Conservation (phyloP, 2,329 filamentous ascomycete genomes). For the Ceratocystis ficicola region DNA sequence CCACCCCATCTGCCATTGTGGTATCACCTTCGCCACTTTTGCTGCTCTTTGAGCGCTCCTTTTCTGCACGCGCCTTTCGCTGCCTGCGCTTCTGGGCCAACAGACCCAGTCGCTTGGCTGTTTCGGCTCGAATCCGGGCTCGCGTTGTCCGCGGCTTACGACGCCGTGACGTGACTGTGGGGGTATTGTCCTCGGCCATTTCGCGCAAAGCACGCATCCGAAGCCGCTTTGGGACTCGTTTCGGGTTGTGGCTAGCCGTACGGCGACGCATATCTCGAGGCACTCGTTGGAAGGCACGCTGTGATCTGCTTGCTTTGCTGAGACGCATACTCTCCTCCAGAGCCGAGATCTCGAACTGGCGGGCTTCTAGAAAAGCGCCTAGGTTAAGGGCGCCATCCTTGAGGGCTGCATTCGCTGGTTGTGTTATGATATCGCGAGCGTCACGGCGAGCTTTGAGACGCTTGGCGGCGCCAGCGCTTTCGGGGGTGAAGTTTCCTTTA, state of each 20-base stretch:
- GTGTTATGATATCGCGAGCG: conserved; percentile 39
- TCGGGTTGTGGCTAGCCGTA: conserved; percentile 91
- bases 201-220: conserved; percentile 55
- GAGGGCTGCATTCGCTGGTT: conserved; percentile 40
- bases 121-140: conserved; percentile 57
- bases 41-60: conserved; percentile 28
- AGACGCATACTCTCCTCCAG: conserved; percentile 70
- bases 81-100: conserved; percentile 45
- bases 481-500: conserved; percentile 10
- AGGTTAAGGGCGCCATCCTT: conserved; percentile 73
- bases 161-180: conserved; percentile 55
- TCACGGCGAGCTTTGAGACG: conserved; percentile 36
- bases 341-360: conserved; percentile 79
- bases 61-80: conserved; percentile 30
- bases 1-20: conserved; percentile 14
- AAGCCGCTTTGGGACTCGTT: conserved; percentile 70
- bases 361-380: conserved; percentile 68
- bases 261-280: conserved; percentile 72
- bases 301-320: conserved; percentile 49
- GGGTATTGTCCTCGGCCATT: conserved; percentile 86
- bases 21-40: conserved; percentile 21
- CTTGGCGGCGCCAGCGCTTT: conserved; percentile 27
- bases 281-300: conserved; percentile 80
- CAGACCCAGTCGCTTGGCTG: conserved; percentile 55
- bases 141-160: conserved; percentile 49